phyloP scores from a whole-genome alignment of 208 protist species.

The Angomonas ambiguus region DNA sequence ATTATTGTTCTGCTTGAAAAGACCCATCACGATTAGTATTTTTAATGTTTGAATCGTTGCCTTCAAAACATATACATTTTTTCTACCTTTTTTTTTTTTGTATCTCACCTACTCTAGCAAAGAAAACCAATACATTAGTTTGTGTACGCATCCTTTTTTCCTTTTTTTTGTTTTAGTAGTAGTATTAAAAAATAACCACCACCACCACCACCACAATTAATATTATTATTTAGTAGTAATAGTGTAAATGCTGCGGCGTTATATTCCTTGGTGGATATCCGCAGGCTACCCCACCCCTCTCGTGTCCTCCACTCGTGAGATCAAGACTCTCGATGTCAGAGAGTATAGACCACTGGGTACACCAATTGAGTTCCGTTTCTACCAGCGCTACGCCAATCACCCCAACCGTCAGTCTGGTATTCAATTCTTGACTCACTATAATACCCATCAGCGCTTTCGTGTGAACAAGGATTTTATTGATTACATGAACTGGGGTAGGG shows the following conservation, averaged over 20 bases:
- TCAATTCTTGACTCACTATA: slow-evolving; percentile 90
- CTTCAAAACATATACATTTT: not conserved
- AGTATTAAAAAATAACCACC: too few relatives aligned
- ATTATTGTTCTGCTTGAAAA: too few relatives aligned
- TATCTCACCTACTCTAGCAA: too few relatives aligned
- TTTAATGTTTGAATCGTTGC: too few relatives aligned
- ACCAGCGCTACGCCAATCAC: slow-evolving; percentile 89
- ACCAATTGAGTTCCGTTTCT: slow-evolving; percentile 91
- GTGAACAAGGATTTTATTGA: slow-evolving; percentile 90
- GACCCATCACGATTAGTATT: too few relatives aligned
- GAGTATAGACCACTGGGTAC: slow-evolving; percentile 76
- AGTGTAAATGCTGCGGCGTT: slow-evolving; percentile 31
- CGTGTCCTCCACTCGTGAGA: slow-evolving; percentile 20
- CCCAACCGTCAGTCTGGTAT: slow-evolving; percentile 84
- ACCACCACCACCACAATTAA: not conserved
- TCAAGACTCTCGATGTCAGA: slow-evolving; percentile 86
- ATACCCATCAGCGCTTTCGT: slow-evolving; percentile 82
- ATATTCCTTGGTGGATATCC: slow-evolving; percentile 19
- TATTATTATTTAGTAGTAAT: not conserved
- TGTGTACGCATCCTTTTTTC: not conserved
- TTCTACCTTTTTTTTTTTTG: slow-evolving; percentile 2
- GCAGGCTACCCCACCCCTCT: not conserved
- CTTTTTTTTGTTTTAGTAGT: not conserved
- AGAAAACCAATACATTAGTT: not conserved
- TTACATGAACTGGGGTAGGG: slow-evolving; percentile 89